Base-by-base conservation (phyloP, 2,329 filamentous ascomycete species). In the Westerdykella ornata region DNA sequence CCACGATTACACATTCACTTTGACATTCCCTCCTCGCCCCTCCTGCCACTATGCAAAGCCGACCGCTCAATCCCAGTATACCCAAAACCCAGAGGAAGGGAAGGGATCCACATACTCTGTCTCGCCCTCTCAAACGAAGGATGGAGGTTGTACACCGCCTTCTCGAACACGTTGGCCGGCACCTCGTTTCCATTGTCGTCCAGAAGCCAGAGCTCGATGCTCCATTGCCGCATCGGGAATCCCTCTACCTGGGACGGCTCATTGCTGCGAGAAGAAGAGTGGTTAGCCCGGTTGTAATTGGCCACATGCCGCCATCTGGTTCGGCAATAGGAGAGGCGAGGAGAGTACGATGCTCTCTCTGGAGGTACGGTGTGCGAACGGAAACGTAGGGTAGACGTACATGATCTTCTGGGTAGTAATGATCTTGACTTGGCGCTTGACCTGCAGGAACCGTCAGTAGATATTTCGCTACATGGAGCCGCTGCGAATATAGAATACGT, bases 141-240 rank as follows among this genome's bases (percentile, higher is more conserved):
- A 68, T 98, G 92, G 20, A 98, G 78, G 60, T 87, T 85, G 72
- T 96, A 98, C 42, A 83, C 83, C 32, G 85, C 90, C 72, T 94
- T 95, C 63, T 88, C 86, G 72, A 96, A 97, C 67, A 88, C 79
- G 53, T 73, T 86, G 40, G 90, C 88, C 6, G 85, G 78, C 38
- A 88, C 76, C 67, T 94, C 82, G 54, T 92, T 85, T 54, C 88
- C 89, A 49, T 86, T 80, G 56, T 94, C 85, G 52, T 95, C 88
- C 41, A 96, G 67, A 39, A 97, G 68, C 68, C 80, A 87, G 54
- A 98, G 74, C 68, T 85, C 82, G 63, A 97, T 85, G 53, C 79
- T 88, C 92, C 92, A 98, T 69, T 80, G 75, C 65, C 92, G 84
- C 80, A 96, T 89, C 9, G 92, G 92, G 60, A 89, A 95, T 3